These are phyloP conservation scores for Lobosporangium transversale DNA, from an alignment of 192 early-diverging fungal species.

Conservation along the genomic window DNA sequence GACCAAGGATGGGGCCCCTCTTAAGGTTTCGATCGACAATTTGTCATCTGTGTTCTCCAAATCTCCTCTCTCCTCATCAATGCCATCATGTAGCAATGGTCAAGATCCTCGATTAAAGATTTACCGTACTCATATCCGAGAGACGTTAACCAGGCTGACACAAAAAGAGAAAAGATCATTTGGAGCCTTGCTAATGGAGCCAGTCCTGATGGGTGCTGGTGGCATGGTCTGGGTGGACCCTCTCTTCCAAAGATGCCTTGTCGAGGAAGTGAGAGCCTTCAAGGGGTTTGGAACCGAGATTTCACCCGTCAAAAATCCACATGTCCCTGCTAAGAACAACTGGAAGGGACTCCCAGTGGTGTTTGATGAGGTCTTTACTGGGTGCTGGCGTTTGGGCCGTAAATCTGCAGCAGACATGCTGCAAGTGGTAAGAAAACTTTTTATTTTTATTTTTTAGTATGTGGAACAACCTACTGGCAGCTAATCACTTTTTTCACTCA, in stretches of 20 bases:
- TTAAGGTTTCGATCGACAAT: conserved; percentile 30
- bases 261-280: conserved; percentile 60
- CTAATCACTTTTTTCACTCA: not conserved
- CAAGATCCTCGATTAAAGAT: conserved; percentile 43
- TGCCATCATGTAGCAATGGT: conserved; percentile 9
- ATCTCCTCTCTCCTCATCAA: too few relatives aligned
- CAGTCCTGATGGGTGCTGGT: conserved; percentile 83
- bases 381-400: conserved; percentile 74
- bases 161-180: conserved; percentile 56
- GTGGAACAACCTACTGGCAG: not conserved
- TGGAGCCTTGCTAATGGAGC: conserved; percentile 78
- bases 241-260: conserved; percentile 74
- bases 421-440: conserved; percentile 59
- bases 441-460: not conserved
- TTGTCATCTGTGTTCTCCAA: conserved; percentile 32
- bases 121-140: conserved; percentile 58
- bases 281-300: conserved; percentile 36
- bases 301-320: conserved; percentile 8
- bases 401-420: conserved; percentile 66
- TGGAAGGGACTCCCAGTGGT: conserved; percentile 75
- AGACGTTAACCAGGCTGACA: conserved; percentile 40
- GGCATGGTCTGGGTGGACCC: conserved; percentile 89
- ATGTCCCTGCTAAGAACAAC: conserved; percentile 12
- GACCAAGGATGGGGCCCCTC: conserved; percentile 11
- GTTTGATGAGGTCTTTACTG: conserved; percentile 86